phyloP scores from a whole-genome alignment of 2,329 filamentous ascomycete genomes.

The Microdochium bolleyi region DNA sequence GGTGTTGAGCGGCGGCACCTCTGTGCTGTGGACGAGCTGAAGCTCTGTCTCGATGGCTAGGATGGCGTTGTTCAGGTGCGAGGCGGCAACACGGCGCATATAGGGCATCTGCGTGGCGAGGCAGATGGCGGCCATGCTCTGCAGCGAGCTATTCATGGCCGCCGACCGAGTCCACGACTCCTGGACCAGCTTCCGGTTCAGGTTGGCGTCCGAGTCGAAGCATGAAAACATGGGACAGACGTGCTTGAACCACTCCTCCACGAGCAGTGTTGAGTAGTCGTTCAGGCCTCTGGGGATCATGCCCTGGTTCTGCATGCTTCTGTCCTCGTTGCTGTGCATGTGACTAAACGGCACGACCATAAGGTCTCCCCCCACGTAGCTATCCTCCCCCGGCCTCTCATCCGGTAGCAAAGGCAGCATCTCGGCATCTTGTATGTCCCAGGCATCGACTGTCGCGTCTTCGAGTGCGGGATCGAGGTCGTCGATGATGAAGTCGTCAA shows the following conservation, averaged over 20 bases:
- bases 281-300: conserved; percentile 3
- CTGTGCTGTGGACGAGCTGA: conserved; percentile 11
- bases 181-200: conserved; percentile 28
- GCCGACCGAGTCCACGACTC: conserved; percentile 26
- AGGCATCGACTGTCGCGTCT: conserved; percentile 7
- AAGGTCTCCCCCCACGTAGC: not conserved
- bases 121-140: conserved; percentile 32
- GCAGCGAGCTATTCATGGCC: conserved; percentile 27
- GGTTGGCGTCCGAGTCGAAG: conserved; percentile 28
- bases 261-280: conserved; percentile 22
- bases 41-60: conserved; percentile 25
- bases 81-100: conserved; percentile 23
- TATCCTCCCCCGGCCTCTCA: not conserved
- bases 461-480: conserved; percentile 6
- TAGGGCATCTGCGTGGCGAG: conserved; percentile 23
- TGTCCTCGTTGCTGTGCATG: conserved; percentile 1
- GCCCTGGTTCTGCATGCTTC: conserved; percentile 7
- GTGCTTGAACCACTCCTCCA: conserved; percentile 29
- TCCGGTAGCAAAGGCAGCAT: not conserved
- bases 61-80: conserved; percentile 24
- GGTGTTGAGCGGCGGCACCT: conserved; percentile 17
- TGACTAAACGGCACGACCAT: not conserved
- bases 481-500: conserved; percentile 5
- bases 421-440: conserved; percentile 3
- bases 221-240: conserved; percentile 32